Percentiles rank a stretch among this genome's conserved stretches.
Evolutionary conservation across 139 green algal genomes (phyloP).

Genomic region (Micractinium conductrix): DNA sequence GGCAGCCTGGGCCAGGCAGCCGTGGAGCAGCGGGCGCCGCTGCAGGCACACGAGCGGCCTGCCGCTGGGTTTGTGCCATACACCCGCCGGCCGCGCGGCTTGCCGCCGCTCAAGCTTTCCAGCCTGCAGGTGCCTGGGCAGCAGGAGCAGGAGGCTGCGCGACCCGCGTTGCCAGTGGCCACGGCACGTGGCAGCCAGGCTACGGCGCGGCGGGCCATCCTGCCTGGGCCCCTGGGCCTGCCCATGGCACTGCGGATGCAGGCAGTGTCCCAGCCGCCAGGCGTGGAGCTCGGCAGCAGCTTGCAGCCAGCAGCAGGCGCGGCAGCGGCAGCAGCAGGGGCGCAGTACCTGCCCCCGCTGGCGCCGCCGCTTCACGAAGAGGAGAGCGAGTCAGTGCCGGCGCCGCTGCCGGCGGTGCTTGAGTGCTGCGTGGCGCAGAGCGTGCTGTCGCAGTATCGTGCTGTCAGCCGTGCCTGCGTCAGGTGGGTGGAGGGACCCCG

Average conservation of each 20-base stretch:
- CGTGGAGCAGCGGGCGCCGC: background rate
- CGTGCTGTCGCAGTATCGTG: conserved; percentile 34
- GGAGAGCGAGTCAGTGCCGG: background rate
- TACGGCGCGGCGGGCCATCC: background rate
- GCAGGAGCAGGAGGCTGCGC: background rate
- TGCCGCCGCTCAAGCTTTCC: background rate
- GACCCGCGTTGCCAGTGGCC: background rate
- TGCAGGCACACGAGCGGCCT: background rate
- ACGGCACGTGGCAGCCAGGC: background rate
- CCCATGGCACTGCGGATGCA: background rate
- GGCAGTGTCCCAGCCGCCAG: background rate
- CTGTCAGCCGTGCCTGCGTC: conserved; percentile 32
- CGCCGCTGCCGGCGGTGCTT: conserved; percentile 21
- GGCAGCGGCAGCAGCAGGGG: background rate
- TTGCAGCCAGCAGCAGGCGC: background rate
- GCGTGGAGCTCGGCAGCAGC: background rate
- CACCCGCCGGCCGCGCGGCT: background rate
- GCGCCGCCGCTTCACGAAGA: background rate
- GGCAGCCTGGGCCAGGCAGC: background rate
- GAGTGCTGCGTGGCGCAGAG: conserved; percentile 15
- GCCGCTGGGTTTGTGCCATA: background rate
- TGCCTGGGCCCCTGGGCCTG: background rate
- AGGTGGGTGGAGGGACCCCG: no score
- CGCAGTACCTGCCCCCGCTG: background rate
- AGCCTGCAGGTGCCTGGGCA: background rate